A percentile compares a stretch with the other conserved stretches of the same genome.
Conservation (phyloP, 805 yeast species). For the Isabelozyma pseudorhagii region DNA sequence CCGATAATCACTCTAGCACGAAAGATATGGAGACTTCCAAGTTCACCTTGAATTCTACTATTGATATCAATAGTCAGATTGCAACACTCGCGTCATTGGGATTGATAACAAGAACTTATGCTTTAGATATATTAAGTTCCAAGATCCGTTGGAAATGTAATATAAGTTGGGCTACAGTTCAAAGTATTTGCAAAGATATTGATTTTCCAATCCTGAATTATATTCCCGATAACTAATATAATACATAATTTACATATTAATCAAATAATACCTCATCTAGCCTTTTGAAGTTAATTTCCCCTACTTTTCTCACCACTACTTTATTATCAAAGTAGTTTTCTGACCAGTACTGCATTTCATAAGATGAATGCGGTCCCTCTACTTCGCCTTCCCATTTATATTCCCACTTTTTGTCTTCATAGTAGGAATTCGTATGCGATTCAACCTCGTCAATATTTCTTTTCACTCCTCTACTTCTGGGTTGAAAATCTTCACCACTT, state of each 20-base stretch:
- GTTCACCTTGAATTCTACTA: constrained; percentile 38
- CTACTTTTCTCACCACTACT: constrained; percentile 39
- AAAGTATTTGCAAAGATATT: constrained; percentile 59
- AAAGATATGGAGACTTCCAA: constrained; percentile 31
- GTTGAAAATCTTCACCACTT: constrained; percentile 20
- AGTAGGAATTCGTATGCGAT: constrained; percentile 12
- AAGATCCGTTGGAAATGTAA: constrained; percentile 78
- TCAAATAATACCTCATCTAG: constrained; percentile 21
- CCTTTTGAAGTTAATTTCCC: constrained; percentile 19
- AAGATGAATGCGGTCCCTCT: constrained; percentile 48
- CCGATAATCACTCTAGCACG: constrained; percentile 29
- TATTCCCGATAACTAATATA: constrained; percentile 21
- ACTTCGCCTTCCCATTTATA: constrained; percentile 40
- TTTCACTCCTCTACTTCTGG: constrained; percentile 13
- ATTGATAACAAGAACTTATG: constrained; percentile 40
- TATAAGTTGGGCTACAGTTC: constrained; percentile 63
- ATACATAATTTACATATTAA: background rate
- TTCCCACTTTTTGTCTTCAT: constrained; percentile 36
- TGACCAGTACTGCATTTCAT: constrained; percentile 58
- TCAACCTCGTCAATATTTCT: constrained; percentile 13
- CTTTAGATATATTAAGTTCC: constrained; percentile 58
- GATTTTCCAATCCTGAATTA: constrained; percentile 66
- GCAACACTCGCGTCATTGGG: constrained; percentile 60
- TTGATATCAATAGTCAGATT: constrained; percentile 52
- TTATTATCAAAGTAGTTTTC: constrained; percentile 44